Evolutionary conservation across 306 rosid species (phyloP), one percentile per base, ranked within the genome.

Genomic region (Cicer pinnatifidum): DNA sequence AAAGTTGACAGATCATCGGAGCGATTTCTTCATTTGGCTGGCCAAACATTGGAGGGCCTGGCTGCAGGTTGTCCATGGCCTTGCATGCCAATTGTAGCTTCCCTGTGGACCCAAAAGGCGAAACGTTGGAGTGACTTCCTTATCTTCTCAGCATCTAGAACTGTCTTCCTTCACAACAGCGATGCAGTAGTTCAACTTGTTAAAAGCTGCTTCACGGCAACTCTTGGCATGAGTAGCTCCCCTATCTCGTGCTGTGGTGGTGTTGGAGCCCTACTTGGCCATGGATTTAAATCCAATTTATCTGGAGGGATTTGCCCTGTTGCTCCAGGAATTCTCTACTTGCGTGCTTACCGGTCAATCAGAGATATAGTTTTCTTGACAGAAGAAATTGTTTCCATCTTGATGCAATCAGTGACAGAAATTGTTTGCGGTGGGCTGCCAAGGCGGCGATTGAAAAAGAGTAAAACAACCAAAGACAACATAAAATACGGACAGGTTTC

Each of bases 11-110:
- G 90, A 84, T 84, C 88, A 75, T 85, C 94, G 0, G 93, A 94
- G 54, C 95, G 90, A 47, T 90, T 90, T 71, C 99, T 94, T 75
- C 85, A 83, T 85, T 85, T 94, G 87, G 99, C 92, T 58, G 96
- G 95, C 74, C 99, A 94, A 46, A 86, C 97, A 62, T 82, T 94
- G 84, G 97, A 91, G 87, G 76, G 84, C 81, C 91, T 94, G 41
- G 96, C 99, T 35, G 97, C 97, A 13, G 96, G 96, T 63, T 91
- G 97, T 78, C 96, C 97, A 4, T 94, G 99, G 97, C 99, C 99
- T 79, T 91, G 97, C 80, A 94, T 94, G 99, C 93, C 99, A 51
- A 90, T 94, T 60, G 99, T 94, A 59, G 92, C 97, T 64, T 94
- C 99, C 83, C 88, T 94, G 39, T 94, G 99, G 99, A 90, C 97